phyloP scores from a whole-genome alignment of 2,329 filamentous ascomycete species.

The Aspergillus jensenii region DNA sequence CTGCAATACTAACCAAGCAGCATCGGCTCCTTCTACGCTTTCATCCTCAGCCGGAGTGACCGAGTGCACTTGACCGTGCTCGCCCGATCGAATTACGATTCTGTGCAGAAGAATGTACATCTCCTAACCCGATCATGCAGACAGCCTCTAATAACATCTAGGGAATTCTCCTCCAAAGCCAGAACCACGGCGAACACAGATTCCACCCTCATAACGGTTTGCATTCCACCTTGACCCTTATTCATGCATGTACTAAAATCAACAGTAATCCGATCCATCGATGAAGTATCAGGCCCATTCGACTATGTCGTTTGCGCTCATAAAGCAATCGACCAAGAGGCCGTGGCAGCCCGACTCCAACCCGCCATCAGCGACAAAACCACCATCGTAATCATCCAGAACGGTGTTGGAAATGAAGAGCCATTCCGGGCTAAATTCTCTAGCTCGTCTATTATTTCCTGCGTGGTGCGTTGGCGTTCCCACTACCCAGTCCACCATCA shows the following conservation, averaged over 20 bases:
- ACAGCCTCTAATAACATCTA: constrained; percentile 9
- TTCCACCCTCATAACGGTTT: constrained; percentile 27
- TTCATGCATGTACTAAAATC: constrained; percentile 24
- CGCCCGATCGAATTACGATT: constrained; percentile 48
- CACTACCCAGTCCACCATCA: too few relatives aligned
- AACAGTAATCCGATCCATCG: constrained; percentile 39
- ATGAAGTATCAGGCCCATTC: constrained; percentile 27
- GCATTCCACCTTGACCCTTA: too few relatives aligned
- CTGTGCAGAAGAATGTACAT: constrained; percentile 39
- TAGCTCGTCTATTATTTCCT: constrained; percentile 34
- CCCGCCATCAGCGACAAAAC: constrained; percentile 39
- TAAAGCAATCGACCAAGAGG: constrained; percentile 43
- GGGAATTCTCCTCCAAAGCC: constrained; percentile 44
- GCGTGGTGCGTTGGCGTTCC: constrained; percentile 47
- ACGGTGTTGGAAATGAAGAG: constrained; percentile 44
- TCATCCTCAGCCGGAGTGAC: constrained; percentile 48
- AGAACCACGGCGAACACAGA: constrained; percentile 41
- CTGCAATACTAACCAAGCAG: constrained; percentile 27
- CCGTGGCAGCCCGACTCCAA: constrained; percentile 34
- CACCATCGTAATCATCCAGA: constrained; percentile 42
- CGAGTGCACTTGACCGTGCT: constrained; percentile 45
- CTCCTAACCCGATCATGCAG: not conserved
- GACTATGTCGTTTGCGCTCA: constrained; percentile 41
- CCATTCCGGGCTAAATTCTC: constrained; percentile 35
- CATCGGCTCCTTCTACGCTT: constrained; percentile 60